phyloP scores from a whole-genome alignment of 768 basidiomycete genomes.

The Podaxis sp. region DNA sequence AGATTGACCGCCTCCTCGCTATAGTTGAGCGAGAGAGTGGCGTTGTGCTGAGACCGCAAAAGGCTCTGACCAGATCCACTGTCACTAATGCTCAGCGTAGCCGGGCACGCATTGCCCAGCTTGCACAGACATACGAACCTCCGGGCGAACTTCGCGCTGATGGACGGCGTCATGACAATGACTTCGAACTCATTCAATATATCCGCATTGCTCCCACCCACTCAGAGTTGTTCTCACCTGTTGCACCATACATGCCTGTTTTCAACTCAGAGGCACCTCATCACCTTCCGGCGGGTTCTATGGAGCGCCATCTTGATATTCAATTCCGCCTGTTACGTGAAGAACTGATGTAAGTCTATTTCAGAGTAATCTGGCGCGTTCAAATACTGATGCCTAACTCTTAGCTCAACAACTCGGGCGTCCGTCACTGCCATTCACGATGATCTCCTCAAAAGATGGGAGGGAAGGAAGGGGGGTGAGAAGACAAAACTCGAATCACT shows the following conservation, averaged over 20 bases:
- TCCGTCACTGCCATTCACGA: no score
- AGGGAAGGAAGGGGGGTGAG: constrained; percentile 22
- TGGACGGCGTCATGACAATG: constrained; percentile 71
- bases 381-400: no score
- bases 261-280: constrained; percentile 62
- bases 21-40: constrained; percentile 53
- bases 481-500: constrained; percentile 43
- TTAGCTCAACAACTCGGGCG: no score
- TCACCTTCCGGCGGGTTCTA: constrained; percentile 51
- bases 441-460: no score
- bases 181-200: constrained; percentile 48
- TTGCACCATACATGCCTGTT: constrained; percentile 59
- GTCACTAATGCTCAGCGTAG: constrained; percentile 25
- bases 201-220: constrained; percentile 75
- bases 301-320: constrained; percentile 67
- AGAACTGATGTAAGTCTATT: no score
- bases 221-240: constrained; percentile 50
- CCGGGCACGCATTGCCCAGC: constrained; percentile 35
- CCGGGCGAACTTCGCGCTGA: constrained; percentile 48
- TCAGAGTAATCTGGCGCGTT: no score
- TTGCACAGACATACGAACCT: constrained; percentile 40
- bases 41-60: constrained; percentile 26
- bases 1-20: constrained; percentile 32
- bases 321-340: constrained; percentile 20
- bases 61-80: neutral